Evolutionary conservation across 148 eudicot genomes (phyloP), one percentile per base, ranked within the genome.

Genomic region (Amaranthus cruentus): DNA sequence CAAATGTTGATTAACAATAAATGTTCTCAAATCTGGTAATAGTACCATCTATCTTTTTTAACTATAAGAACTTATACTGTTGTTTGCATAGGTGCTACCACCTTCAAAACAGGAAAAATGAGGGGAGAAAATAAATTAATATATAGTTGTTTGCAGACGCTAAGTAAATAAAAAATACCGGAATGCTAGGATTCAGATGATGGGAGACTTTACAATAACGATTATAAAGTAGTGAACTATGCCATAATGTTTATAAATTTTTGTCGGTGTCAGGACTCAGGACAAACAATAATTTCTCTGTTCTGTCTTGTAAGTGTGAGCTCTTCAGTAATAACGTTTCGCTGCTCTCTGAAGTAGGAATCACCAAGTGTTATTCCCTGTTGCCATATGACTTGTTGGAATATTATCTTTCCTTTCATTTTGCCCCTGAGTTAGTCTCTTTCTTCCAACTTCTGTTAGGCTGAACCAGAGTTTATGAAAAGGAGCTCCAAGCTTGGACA

Each of bases 341-440:
- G 71, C 58, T 49, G 44, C 46, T 47, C 6, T 44, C 64, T 51
- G 69, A 28, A 28, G 38, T 28, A 28, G 38, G 38, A 66, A 52
- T 60, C 18, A 56, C 70, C 48, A 57, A 18, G 8, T 58, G 76
- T 47, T 51, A 53, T 54, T 55, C 12, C 48, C 14, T 21, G 66
- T 21, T 11, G 5, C 44, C 53, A 75, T 64, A 21, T 66, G 42
- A 50, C 2, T 7, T 11, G 28, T 47, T 52, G 10, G 7, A 6
- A n/a, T 47, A 6, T 42, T 47, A 10, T 47, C 61, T 57, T 68
- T 78, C 63, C 73, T 78, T 50, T 12, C 48, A 42, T 15, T 47
- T 69, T 65, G 58, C 44, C 56, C 50, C n/a, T 47, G n/a, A 47
- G 42, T 52, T 66, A 80, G 75, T 47, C 12, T 18, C 47, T 75